Base-by-base conservation (phyloP, 148 eudicot species). In the Euryodendron excelsum region DNA sequence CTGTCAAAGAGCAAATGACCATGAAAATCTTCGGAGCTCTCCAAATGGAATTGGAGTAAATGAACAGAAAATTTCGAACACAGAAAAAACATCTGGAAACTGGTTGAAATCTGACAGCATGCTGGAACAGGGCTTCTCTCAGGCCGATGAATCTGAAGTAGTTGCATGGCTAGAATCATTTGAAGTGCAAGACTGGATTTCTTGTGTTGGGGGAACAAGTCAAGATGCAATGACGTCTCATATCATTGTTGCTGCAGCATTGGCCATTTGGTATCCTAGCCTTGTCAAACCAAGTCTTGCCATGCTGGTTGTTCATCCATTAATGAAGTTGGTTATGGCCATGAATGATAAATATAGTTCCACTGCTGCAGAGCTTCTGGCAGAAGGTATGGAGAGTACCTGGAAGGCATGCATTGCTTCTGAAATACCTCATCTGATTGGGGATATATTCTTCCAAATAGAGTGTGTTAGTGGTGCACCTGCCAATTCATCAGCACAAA, bases 191-290 rank as follows among this genome's bases (percentile, higher is more conserved):
- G 98, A 93, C 71, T 96, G 99, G 99, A 87, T 96, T 76, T 93
- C 98, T 66, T 93, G 98, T 83, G 92, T 93, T 60, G 92, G 96
- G 71, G 99, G 98, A 80, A 92, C 95, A 80, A 93, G 86, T 80
- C 98, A 96, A 87, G 99, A 96, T 79, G 99, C 95, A 63, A 96
- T 93, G 99, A 84, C 97, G 69, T 91, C 97, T 77, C 98, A 90
- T 82, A 93, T 96, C 33, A 87, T 96, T 83, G 98, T 96, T 80
- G 97, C 97, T 69, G 91, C 98, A 45, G 99, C 99, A 48, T 81
- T 96, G 79, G 90, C 93, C 81, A 86, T 92, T 82, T 96, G 99
- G 98, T 93, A 96, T 68, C 97, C 98, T 75, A 93, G 95, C 89
- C 97, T 96, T 70, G 95, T 92, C 75, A 93, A 91, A 85, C 88